These are phyloP conservation scores for Botryotinia narcissicola DNA, from an alignment of 2,329 filamentous ascomycete genomes.

Conservation along the genomic window DNA sequence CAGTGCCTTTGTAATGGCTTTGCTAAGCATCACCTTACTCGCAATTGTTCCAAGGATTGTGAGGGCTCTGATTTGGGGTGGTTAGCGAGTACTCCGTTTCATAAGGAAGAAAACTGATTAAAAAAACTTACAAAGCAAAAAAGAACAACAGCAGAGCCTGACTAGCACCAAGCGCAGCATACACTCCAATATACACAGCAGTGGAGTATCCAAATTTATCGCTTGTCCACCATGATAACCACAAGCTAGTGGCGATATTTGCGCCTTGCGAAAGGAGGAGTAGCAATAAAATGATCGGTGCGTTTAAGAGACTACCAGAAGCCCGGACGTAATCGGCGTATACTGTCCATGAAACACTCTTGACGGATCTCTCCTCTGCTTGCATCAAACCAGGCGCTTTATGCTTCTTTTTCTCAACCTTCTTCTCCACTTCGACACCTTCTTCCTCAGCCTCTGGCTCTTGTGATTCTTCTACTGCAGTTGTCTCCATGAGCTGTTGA, in stretches of 20 bases:
- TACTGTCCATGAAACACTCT: conserved; percentile 61
- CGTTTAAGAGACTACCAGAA: conserved; percentile 56
- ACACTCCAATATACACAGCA: conserved; percentile 70
- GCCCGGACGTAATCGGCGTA: conserved; percentile 65
- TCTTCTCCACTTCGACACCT: conserved; percentile 47
- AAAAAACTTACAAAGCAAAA: conserved; percentile 60
- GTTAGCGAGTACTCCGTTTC: not conserved
- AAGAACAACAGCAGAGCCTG: conserved; percentile 76
- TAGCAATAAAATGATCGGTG: conserved; percentile 53
- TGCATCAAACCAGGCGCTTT: conserved; percentile 69
- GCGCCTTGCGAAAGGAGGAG: conserved; percentile 67
- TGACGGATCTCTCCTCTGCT: conserved; percentile 59
- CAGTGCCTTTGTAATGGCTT: conserved; percentile 75
- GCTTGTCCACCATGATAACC: conserved; percentile 48
- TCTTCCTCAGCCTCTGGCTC: conserved; percentile 48
- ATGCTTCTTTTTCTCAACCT: conserved; percentile 47
- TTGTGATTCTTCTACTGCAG: conserved; percentile 66
- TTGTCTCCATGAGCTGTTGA: conserved; percentile 77
- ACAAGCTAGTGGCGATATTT: conserved; percentile 85
- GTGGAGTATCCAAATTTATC: conserved; percentile 61
- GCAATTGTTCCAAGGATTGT: conserved; percentile 78
- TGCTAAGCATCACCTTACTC: conserved; percentile 76
- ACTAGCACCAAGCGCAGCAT: conserved; percentile 66
- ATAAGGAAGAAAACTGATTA: not conserved
- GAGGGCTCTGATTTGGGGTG: conserved; percentile 47